Conservation (phyloP, 1,284 basidiomycete genomes). For the Irpex sp. region DNA sequence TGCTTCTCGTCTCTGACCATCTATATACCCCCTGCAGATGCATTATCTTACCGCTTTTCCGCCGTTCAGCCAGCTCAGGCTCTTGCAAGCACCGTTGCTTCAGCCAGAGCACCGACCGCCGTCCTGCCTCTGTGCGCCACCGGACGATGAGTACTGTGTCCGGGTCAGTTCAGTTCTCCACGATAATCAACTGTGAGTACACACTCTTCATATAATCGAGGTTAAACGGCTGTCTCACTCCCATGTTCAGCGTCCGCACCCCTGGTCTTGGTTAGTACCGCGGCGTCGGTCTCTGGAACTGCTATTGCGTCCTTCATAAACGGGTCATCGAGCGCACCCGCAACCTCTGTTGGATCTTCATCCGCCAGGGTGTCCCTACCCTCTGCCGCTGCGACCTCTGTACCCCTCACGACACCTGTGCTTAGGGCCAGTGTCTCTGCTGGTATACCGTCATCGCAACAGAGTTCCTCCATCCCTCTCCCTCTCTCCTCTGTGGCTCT, state of each 20-base stretch:
- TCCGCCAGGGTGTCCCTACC: background rate
- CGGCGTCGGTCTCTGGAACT: constrained; percentile 5
- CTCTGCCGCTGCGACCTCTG: background rate
- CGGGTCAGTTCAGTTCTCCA: background rate
- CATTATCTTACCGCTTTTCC: background rate
- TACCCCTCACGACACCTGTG: background rate
- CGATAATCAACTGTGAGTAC: background rate
- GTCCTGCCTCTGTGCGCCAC: background rate
- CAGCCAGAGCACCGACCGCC: constrained; percentile 1
- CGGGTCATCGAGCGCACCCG: constrained; percentile 2
- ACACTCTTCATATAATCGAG: background rate
- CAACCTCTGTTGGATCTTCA: background rate
- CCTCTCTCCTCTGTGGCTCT: background rate
- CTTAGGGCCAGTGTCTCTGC: background rate
- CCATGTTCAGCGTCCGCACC: background rate
- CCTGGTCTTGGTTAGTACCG: background rate
- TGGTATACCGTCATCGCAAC: background rate
- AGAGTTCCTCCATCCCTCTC: background rate
- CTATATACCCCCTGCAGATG: constrained; percentile 18
- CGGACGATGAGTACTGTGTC: background rate
- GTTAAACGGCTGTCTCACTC: background rate
- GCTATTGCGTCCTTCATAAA: background rate
- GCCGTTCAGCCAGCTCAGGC: background rate
- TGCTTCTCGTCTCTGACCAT: constrained; percentile 1
- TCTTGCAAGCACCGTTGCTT: background rate